Conservation (phyloP, 371 early-diverging fungal species). For the Actinomortierella ambigua region DNA sequence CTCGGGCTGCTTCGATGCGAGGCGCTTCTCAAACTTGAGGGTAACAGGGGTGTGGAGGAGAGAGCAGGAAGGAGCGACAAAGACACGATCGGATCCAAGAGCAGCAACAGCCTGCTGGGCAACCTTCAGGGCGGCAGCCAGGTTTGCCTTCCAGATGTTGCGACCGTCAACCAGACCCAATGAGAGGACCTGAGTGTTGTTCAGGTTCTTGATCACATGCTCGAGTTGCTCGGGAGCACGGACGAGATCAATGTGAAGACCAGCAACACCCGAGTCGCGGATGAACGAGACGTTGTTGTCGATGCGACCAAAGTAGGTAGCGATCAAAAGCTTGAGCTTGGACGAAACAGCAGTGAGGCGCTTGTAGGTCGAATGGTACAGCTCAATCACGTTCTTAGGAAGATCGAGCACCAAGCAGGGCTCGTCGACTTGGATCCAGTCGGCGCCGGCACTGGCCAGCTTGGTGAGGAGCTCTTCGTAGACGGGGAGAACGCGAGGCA, state of each 20-base stretch:
- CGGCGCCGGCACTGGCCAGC: conserved; percentile 87
- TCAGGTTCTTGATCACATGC: conserved; percentile 57
- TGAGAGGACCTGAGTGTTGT: conserved; percentile 68
- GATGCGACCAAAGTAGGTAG: conserved; percentile 94
- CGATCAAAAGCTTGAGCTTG: conserved; percentile 75
- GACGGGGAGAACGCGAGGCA: conserved; percentile 76
- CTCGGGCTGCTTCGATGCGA: conserved; percentile 73
- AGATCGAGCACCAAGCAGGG: conserved; percentile 86
- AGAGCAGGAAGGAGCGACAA: conserved; percentile 89
- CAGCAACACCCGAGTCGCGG: conserved; percentile 76
- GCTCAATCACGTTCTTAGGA: conserved; percentile 52
- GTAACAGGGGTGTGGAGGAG: conserved; percentile 93
- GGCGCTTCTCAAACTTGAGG: conserved; percentile 79
- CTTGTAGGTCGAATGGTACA: conserved; percentile 65
- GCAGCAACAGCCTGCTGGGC: conserved; percentile 71
- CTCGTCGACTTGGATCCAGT: conserved; percentile 95
- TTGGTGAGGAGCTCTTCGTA: conserved; percentile 80
- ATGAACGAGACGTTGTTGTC: conserved; percentile 72
- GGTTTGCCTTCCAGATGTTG: conserved; percentile 96
- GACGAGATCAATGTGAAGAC: conserved; percentile 90
- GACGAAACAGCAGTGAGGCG: conserved; percentile 62
- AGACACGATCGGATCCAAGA: conserved; percentile 76
- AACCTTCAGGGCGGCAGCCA: conserved; percentile 70
- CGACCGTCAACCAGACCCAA: conserved; percentile 94
- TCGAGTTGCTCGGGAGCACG: conserved; percentile 87